These are phyloP conservation scores for Neofusicoccum umdonicola DNA, from an alignment of 2,329 filamentous ascomycete genomes.

Conservation along the genomic window DNA sequence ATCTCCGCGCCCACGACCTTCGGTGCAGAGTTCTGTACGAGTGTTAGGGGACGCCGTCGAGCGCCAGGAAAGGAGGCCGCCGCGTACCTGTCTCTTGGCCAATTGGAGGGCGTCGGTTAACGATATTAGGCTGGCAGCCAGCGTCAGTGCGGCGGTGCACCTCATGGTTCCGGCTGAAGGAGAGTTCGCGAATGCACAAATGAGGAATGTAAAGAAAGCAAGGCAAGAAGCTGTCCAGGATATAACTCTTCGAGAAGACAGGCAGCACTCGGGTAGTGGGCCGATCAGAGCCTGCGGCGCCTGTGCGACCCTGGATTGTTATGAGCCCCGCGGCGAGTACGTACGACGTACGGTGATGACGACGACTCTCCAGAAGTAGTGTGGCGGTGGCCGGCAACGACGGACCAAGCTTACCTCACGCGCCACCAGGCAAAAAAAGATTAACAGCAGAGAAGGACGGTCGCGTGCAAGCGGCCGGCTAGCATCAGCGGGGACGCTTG, in stretches of 20 bases:
- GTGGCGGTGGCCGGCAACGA: constrained; percentile 17
- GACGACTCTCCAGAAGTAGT: constrained; percentile 18
- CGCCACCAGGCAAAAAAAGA: neutral
- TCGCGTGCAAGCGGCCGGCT: neutral
- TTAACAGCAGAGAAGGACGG: neutral
- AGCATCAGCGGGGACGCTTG: neutral
- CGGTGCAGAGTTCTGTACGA: constrained; percentile 26
- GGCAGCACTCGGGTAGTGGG: constrained; percentile 5
- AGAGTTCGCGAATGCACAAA: constrained; percentile 1
- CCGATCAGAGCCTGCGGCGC: neutral
- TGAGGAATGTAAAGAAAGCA: neutral
- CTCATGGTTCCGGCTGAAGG: constrained; percentile 28
- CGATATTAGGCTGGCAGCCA: constrained; percentile 31
- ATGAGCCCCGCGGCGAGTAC: constrained; percentile 17
- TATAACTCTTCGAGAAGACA: constrained; percentile 8
- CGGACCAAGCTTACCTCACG: constrained; percentile 16
- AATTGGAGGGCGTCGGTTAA: constrained; percentile 30
- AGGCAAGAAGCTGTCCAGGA: neutral
- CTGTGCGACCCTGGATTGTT: constrained; percentile 15
- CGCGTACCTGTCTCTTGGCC: constrained; percentile 34
- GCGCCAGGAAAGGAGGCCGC: neutral
- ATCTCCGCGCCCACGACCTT: constrained; percentile 52
- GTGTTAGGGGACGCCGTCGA: neutral
- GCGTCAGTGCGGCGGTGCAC: constrained; percentile 25
- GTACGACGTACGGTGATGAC: constrained; percentile 19